These are phyloP conservation scores for Ganoderma sp. DNA, from an alignment of 1,284 basidiomycete species.

Conservation along the genomic window DNA sequence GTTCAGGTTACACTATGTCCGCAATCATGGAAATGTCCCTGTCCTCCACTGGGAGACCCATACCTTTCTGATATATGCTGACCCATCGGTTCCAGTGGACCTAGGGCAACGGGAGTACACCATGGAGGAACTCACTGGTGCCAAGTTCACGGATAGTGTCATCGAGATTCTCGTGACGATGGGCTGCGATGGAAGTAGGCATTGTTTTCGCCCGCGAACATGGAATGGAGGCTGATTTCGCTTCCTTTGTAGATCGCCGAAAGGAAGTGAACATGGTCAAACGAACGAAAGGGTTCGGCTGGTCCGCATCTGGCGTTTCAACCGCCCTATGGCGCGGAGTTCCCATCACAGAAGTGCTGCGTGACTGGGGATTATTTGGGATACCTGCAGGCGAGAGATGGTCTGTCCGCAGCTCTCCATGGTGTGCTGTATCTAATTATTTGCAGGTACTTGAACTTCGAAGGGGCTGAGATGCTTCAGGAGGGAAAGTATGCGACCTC, in stretches of 20 bases:
- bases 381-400: constrained; percentile 31
- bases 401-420: constrained; percentile 16
- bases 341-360: constrained; percentile 31
- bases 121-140: constrained; percentile 33
- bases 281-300: constrained; percentile 31
- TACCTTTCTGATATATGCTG: constrained; percentile 25
- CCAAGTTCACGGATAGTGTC: constrained; percentile 22
- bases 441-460: constrained; percentile 28
- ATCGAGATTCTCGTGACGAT: constrained; percentile 35
- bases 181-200: constrained; percentile 36
- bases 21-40: constrained; percentile 35
- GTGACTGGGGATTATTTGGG: constrained; percentile 30
- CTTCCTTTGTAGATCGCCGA: constrained; percentile 25
- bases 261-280: constrained; percentile 37
- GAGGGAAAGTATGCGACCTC: constrained; percentile 36
- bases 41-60: constrained; percentile 36
- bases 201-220: background rate
- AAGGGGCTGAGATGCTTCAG: constrained; percentile 34
- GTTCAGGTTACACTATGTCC: constrained; percentile 35
- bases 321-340: constrained; percentile 34
- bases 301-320: constrained; percentile 30
- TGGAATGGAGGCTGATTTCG: background rate
- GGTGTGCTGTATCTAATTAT: background rate
- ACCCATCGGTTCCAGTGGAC: constrained; percentile 27
- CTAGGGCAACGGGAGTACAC: constrained; percentile 27